Evolutionary conservation across 805 yeast species (phyloP).

Genomic region (Kodamaea neixiangensis): DNA sequence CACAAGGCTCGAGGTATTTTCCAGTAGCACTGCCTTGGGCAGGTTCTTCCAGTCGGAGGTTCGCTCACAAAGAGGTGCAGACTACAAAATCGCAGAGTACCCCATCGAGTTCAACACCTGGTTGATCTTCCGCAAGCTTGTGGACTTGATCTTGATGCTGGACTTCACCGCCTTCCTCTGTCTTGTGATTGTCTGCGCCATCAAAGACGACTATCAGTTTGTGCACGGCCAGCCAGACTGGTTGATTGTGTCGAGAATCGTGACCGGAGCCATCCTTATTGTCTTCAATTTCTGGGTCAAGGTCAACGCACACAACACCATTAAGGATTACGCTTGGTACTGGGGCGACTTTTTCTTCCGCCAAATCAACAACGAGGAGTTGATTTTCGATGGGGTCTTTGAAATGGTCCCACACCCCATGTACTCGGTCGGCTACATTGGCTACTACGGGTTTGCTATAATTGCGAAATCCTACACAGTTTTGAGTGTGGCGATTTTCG

Average conservation of each 20-base stretch:
- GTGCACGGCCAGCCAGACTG: slow-evolving; percentile 41
- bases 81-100: slow-evolving; percentile 28
- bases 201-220: slow-evolving; percentile 38
- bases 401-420: slow-evolving; percentile 91
- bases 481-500: slow-evolving; percentile 65
- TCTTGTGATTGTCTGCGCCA: slow-evolving; percentile 53
- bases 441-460: slow-evolving; percentile 81
- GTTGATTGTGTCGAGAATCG: slow-evolving; percentile 51
- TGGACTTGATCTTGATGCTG: slow-evolving; percentile 80
- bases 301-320: slow-evolving; percentile 83
- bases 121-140: slow-evolving; percentile 76
- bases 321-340: slow-evolving; percentile 90
- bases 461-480: slow-evolving; percentile 74
- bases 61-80: slow-evolving; percentile 39
- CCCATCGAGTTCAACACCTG: slow-evolving; percentile 84
- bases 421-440: slow-evolving; percentile 88
- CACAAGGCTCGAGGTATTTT: slow-evolving; percentile 18
- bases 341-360: slow-evolving; percentile 93
- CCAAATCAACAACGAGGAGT: slow-evolving; percentile 59
- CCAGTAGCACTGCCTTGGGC: slow-evolving; percentile 37
- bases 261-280: slow-evolving; percentile 61
- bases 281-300: slow-evolving; percentile 83
- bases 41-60: slow-evolving; percentile 39
- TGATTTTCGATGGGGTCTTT: slow-evolving; percentile 85
- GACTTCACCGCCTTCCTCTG: slow-evolving; percentile 77